phyloP scores from a whole-genome alignment of 2,329 filamentous ascomycete genomes.

The Ilyonectria robusta region DNA sequence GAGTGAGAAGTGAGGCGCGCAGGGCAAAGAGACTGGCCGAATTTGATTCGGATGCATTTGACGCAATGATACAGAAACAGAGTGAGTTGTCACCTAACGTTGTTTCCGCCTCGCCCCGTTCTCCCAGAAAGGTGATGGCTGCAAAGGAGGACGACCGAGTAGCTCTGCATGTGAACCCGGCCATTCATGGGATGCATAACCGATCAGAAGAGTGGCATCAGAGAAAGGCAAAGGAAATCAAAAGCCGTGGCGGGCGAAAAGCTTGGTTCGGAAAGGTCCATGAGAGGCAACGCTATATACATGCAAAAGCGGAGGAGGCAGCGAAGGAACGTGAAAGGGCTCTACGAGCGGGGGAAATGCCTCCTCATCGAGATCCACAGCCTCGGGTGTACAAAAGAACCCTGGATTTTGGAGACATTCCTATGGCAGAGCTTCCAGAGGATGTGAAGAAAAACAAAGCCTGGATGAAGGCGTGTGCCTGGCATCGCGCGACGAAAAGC shows the following conservation, averaged over 20 bases:
- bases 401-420: slow-evolving; percentile 56
- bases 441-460: slow-evolving; percentile 60
- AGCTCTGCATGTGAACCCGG: slow-evolving; percentile 66
- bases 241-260: slow-evolving; percentile 64
- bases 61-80: slow-evolving; percentile 57
- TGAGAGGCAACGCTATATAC: slow-evolving; percentile 54
- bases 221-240: slow-evolving; percentile 66
- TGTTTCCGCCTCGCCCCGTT: slow-evolving; percentile 31
- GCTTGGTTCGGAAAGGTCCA: slow-evolving; percentile 63
- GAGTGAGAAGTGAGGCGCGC: slow-evolving; percentile 23
- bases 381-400: slow-evolving; percentile 48
- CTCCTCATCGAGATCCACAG: slow-evolving; percentile 46
- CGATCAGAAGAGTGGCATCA: slow-evolving; percentile 62
- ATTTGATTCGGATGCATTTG: slow-evolving; percentile 52
- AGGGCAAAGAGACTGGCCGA: slow-evolving; percentile 27
- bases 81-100: slow-evolving; percentile 45
- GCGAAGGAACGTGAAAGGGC: slow-evolving; percentile 33
- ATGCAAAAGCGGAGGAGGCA: slow-evolving; percentile 37
- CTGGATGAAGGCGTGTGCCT: slow-evolving; percentile 60
- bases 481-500: slow-evolving; percentile 52
- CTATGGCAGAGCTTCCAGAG: slow-evolving; percentile 59
- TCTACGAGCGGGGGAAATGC: slow-evolving; percentile 22
- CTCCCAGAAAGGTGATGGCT: slow-evolving; percentile 17
- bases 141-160: slow-evolving; percentile 49
- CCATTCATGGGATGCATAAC: slow-evolving; percentile 61